Evolutionary conservation across 768 basidiomycete genomes (phyloP), one percentile per base, ranked within the genome.

Genomic region (Tylopilus vinaceipallidus): DNA sequence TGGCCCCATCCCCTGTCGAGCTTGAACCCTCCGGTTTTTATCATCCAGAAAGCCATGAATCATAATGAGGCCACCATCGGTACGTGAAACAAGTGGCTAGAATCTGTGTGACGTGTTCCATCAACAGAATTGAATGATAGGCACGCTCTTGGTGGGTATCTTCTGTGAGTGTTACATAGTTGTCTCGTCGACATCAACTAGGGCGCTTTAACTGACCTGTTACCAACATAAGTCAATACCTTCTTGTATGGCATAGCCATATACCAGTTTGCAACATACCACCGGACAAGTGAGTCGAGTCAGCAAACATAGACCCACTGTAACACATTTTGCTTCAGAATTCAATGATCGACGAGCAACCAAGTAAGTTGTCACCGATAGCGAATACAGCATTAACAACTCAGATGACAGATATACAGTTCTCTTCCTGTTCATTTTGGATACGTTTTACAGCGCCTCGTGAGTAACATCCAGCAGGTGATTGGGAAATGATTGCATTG

Each of bases 21-120:
- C 27, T 29, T 29, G 6, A 29, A 12, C 12, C 27, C 27, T 29
- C n/a, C n/a, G n/a, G n/a, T n/a, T n/a, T n/a, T n/a, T n/a, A n/a
- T 29, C 27, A 29, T 6, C 27, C 27, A 6, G 27, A 29, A 6
- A 29, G 12, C 12, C 27, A 29, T 29, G 6, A 12, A 12, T 29
- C 50, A 54, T 24, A 35, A 33, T 9, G 7, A 23, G 4, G n/a
- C n/a, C n/a, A 50, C 34, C 33, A 11, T 54, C 23, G 48, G 52
- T 54, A 26, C 33, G 52, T 54, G 22, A 6, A 34, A 19, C 29
- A 5, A 30, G 2, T 5, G 24, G 5, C 16, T 7, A 19, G 35
- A 2, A 9, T 23, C 6, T 38, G 10, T 38, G n/a, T 11, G 7
- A 14, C 37, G 5, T 4, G 20, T 37, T 39, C 17, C 4, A 24